Evolutionary conservation across 306 rosid genomes (phyloP).

Genomic region (Vachellia collinsii): DNA sequence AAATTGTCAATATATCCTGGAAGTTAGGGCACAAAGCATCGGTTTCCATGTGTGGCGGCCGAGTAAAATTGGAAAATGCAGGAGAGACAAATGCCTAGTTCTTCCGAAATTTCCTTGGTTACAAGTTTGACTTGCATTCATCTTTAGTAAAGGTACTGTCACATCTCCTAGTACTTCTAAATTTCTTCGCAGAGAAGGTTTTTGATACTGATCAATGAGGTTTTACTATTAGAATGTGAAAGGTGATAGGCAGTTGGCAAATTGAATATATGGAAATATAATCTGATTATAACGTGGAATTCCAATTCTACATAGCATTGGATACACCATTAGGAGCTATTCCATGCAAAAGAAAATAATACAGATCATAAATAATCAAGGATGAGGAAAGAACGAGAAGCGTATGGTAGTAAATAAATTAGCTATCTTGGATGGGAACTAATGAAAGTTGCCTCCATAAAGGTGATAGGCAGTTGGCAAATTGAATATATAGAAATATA

Average conservation of each 20-base stretch:
- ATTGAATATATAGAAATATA: background rate
- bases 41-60: too few species aligned
- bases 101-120: background rate
- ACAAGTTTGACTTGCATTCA: constrained; percentile 12
- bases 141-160: background rate
- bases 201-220: background rate
- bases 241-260: background rate
- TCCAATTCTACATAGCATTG: background rate
- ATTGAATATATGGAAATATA: background rate
- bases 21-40: background rate
- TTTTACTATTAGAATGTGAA: background rate
- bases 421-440: constrained; percentile 70
- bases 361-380: background rate
- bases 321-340: background rate
- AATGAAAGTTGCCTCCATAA: constrained; percentile 73
- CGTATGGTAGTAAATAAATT: constrained; percentile 22
- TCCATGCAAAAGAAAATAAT: constrained; percentile 31
- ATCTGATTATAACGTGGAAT: background rate
- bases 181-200: background rate
- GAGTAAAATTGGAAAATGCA: too few species aligned
- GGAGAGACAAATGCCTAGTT: background rate
- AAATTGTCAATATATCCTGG: background rate
- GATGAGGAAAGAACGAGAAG: background rate
- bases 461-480: background rate
- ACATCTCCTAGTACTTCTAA: background rate